Conservation (phyloP, 768 basidiomycete species). For the Phylloporus sp. region DNA sequence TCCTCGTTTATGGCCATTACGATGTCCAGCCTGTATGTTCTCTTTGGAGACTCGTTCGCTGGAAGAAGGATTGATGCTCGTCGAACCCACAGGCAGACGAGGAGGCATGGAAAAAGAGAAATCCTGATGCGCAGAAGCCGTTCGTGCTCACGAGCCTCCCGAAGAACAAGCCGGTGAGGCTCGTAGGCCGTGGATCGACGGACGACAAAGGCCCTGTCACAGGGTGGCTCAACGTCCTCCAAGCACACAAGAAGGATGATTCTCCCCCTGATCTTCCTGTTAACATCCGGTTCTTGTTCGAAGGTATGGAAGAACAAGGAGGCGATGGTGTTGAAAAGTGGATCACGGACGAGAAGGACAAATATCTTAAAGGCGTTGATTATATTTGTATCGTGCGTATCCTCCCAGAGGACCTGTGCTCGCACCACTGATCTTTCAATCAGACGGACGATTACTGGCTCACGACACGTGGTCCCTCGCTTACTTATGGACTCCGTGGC, state of each 20-base stretch:
- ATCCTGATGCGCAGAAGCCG: background rate
- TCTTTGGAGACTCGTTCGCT: background rate
- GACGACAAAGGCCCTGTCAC: conserved; percentile 91
- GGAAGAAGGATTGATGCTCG: background rate
- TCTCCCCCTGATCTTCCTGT: conserved; percentile 56
- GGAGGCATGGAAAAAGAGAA: background rate
- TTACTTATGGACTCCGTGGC: conserved; percentile 84
- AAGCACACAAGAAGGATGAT: conserved; percentile 65
- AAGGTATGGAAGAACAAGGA: conserved; percentile 92
- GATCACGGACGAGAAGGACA: conserved; percentile 61
- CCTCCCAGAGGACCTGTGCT: too few relatives aligned
- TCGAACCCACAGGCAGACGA: background rate
- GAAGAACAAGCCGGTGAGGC: conserved; percentile 26
- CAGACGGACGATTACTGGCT: conserved; percentile 92
- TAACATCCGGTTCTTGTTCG: conserved; percentile 84
- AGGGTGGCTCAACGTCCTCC: conserved; percentile 87
- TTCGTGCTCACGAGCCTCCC: background rate
- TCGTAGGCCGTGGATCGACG: conserved; percentile 79
- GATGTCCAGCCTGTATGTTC: background rate
- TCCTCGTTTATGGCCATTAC: background rate
- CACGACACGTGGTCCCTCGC: conserved; percentile 64
- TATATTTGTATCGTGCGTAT: conserved; percentile 78
- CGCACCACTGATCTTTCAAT: background rate
- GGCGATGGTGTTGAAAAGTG: conserved; percentile 83
- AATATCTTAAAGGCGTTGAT: conserved; percentile 79